phyloP scores from a whole-genome alignment of 2,329 filamentous ascomycete species.

The Torrubiella hemipterigena region DNA sequence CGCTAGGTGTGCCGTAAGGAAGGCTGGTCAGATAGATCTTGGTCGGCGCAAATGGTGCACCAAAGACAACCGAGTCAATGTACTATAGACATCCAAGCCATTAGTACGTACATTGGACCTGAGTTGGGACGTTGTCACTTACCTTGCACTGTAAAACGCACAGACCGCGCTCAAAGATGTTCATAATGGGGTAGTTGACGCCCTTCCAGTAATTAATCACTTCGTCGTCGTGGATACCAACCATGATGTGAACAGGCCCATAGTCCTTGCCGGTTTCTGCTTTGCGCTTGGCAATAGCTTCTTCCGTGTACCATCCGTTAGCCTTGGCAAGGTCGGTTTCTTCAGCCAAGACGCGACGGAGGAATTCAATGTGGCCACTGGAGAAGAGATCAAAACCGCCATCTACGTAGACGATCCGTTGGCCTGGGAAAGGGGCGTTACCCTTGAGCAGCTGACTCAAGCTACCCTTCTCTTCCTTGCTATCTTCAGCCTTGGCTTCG shows the following conservation, averaged over 20 bases:
- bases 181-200: slow-evolving; percentile 99
- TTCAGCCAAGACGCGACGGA: slow-evolving; percentile 60
- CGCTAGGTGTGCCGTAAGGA: slow-evolving; percentile 62
- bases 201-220: slow-evolving; percentile 97
- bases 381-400: slow-evolving; percentile 96
- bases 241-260: slow-evolving; percentile 74
- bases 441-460: slow-evolving; percentile 62
- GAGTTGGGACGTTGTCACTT: slow-evolving; percentile 17
- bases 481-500: slow-evolving; percentile 29
- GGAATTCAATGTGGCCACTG: slow-evolving; percentile 91
- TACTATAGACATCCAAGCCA: slow-evolving; percentile 41
- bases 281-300: slow-evolving; percentile 49
- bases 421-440: slow-evolving; percentile 58
- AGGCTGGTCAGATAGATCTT: slow-evolving; percentile 63
- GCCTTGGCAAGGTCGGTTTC: slow-evolving; percentile 59
- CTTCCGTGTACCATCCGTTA: slow-evolving; percentile 63
- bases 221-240: slow-evolving; percentile 85
- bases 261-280: slow-evolving; percentile 59
- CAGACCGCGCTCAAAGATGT: slow-evolving; percentile 89
- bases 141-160: slow-evolving; percentile 93
- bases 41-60: slow-evolving; percentile 79
- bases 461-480: slow-evolving; percentile 42
- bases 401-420: slow-evolving; percentile 87
- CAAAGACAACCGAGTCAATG: slow-evolving; percentile 77
- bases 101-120: slow-evolving; percentile 4